Conservation (phyloP, 2,329 filamentous ascomycete genomes). For the Penicillium polonicum region DNA sequence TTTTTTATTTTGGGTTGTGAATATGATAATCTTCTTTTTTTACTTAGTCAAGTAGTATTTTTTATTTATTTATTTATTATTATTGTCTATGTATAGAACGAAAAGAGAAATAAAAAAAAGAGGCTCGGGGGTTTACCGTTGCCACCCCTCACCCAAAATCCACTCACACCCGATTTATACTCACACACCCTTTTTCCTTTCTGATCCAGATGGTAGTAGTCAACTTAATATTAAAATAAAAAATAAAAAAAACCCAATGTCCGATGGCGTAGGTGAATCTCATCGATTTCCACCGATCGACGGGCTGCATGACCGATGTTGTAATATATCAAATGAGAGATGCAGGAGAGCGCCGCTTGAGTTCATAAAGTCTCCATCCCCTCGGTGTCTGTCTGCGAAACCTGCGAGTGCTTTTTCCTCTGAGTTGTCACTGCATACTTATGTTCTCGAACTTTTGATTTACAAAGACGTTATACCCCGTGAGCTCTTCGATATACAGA, state of each 20-base stretch:
- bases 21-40: constrained; percentile 2
- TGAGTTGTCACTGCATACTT: constrained; percentile 25
- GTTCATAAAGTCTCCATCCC: constrained; percentile 38
- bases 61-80: not conserved
- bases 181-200: constrained; percentile 11
- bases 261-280: constrained; percentile 38
- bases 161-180: constrained; percentile 4
- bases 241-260: constrained; percentile 22
- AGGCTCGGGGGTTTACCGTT: constrained; percentile 23
- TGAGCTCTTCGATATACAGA: constrained; percentile 9
- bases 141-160: constrained; percentile 16
- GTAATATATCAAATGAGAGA: constrained; percentile 47
- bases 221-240: constrained; percentile 4
- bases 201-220: constrained; percentile 7
- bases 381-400: constrained; percentile 22
- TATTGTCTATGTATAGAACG: constrained; percentile 11
- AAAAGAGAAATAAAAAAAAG: not conserved
- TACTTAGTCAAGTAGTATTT: not conserved
- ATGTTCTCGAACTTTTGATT: constrained; percentile 17
- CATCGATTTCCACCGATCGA: constrained; percentile 42
- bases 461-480: constrained; percentile 12
- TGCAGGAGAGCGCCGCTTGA: constrained; percentile 35
- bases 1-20: constrained; percentile 7
- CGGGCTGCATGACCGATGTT: constrained; percentile 47
- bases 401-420: constrained; percentile 27